Evolutionary conservation across 2,329 filamentous ascomycete species (phyloP).

Genomic region (Sodiomyces alkalinus): DNA sequence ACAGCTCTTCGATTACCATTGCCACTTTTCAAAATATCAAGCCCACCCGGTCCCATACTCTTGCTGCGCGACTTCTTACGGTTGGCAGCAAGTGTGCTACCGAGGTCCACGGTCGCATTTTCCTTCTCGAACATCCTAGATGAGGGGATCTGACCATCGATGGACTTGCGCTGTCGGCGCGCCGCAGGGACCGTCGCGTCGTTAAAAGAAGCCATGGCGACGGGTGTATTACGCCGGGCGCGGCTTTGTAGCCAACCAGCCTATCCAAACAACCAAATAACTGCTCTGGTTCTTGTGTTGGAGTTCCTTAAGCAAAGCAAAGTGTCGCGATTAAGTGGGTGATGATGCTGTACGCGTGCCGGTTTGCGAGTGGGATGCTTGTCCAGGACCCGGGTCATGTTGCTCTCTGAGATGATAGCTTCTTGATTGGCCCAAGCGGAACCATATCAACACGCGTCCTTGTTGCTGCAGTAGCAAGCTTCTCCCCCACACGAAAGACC

Average conservation of each 20-base stretch:
- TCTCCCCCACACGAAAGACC: not conserved
- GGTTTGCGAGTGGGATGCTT: conserved; percentile 8
- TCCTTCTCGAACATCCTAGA: conserved; percentile 47
- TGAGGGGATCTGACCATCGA: conserved; percentile 24
- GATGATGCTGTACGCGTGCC: conserved; percentile 6
- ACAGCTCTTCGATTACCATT: conserved; percentile 71
- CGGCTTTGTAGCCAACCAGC: conserved; percentile 1
- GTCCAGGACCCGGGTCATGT: conserved; percentile 1
- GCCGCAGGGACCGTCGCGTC: conserved; percentile 38
- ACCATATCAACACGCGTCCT: conserved; percentile 6
- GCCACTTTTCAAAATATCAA: conserved; percentile 65
- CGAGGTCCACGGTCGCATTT: conserved; percentile 57
- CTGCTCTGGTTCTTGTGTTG: conserved; percentile 5
- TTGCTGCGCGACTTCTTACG: conserved; percentile 75
- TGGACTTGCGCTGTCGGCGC: conserved; percentile 54
- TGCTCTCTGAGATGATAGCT: not conserved
- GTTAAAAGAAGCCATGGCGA: conserved; percentile 21
- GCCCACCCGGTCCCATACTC: conserved; percentile 82
- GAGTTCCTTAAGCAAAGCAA: too few species aligned
- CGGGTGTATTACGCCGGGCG: not conserved
- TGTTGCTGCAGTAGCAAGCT: conserved; percentile 7
- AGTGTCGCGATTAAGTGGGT: conserved; percentile 3
- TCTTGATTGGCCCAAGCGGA: conserved; percentile 3
- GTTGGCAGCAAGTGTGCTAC: conserved; percentile 33
- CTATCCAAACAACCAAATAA: conserved; percentile 3